Base-by-base conservation (phyloP, 164 flowering plant species). In the Platanus orientalis region DNA sequence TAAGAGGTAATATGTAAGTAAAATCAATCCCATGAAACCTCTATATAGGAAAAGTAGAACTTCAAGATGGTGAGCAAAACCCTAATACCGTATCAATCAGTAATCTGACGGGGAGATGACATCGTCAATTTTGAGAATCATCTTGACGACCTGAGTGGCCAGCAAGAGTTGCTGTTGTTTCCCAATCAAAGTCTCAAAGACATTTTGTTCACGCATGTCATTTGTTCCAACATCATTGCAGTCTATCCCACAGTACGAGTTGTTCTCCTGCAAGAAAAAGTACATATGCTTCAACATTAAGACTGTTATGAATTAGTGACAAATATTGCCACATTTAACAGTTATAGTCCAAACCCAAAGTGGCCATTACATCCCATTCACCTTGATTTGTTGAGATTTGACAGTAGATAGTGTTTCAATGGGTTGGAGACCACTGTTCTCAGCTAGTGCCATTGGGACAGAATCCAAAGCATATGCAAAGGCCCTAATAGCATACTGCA, bases 181-280 rank as follows among this genome's bases (percentile, higher is more conserved):
- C 66, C 99, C 97, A 17, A 92, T 89, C 62, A 95, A 73, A 12
- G 97, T 88, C 80, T 95, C 97, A 53, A 95, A 92, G 2, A 95
- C 97, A 65, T 95, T 83, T 52, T 95, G 97, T 78, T 91, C 90
- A 0, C 83, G 81, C 99, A 95, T 95, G 75, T 95, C 96, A 66
- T 85, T 95, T 7, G 97, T 95, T 24, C 99, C 99, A 61, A 83
- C 89, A 73, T 95, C 97, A 73, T 95, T 95, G 84, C 99, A 95
- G 66, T 92, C 97, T 6, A 95, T 84, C 58, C 99, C 97, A 51
- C 80, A 88, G 66, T 79, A 70, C 0, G 89, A 76, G 69, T 88
- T 86, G 75, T 76, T 83, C 68, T 92, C 99, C 99, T 89, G 83
- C 78, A 80, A 3, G 53, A n/a, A 58, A 14, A 44, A 58, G 44